Percentiles rank a stretch among this genome's conserved stretches.
phyloP scores from a whole-genome alignment of 345 rosid species.

The Pistacia atlantica region DNA sequence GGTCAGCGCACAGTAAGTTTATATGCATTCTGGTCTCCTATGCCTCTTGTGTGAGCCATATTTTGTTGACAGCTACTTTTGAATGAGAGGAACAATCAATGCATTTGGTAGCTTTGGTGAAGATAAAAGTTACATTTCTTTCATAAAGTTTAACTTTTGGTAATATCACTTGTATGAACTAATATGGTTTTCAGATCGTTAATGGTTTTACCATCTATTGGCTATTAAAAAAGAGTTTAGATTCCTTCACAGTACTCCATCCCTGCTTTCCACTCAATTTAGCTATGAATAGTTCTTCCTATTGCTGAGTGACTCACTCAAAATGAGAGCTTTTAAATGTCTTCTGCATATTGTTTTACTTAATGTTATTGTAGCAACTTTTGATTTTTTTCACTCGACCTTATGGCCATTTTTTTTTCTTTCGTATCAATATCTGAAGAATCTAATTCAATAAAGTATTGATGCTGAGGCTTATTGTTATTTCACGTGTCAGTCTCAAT shows the following conservation, averaged over 20 bases:
- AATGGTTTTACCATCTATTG: neutral
- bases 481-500: neutral
- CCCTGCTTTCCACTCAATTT: neutral
- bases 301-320: neutral
- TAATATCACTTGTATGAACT: neutral
- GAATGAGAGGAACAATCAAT: neutral
- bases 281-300: neutral
- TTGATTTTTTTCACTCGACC: neutral
- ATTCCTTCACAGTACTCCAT: neutral
- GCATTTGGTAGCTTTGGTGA: neutral
- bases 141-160: neutral
- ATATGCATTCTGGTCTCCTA: conserved; percentile 9
- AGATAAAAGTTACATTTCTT: neutral
- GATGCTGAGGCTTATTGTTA: conserved; percentile 3
- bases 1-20: conserved; percentile 82
- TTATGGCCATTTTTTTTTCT: neutral
- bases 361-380: neutral
- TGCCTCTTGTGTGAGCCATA: conserved; percentile 7
- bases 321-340: neutral
- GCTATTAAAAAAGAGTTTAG: no score
- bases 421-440: neutral
- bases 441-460: neutral
- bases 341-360: conserved; percentile 15
- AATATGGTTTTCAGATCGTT: conserved; percentile 10
- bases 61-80: neutral